These are phyloP conservation scores for Pouteria campechiana DNA, from an alignment of 179 eudicot genomes.

Conservation along the genomic window DNA sequence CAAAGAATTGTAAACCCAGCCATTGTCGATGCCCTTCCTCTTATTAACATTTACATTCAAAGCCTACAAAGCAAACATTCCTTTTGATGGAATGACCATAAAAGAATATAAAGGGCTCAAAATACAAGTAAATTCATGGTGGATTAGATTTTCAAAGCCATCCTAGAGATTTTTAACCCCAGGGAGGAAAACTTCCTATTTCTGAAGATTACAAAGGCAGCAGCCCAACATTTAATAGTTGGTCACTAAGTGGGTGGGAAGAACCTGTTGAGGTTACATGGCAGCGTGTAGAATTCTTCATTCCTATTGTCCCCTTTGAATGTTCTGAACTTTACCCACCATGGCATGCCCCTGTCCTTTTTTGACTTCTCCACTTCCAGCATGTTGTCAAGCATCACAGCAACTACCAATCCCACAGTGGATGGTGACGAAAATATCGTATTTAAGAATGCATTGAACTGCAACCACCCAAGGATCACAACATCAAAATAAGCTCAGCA, in stretches of 20 bases:
- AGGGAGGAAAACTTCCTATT: too few relatives aligned
- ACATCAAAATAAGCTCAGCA: neutral
- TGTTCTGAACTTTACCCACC: slow-evolving; percentile 98
- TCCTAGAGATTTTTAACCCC: too few relatives aligned
- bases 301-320: slow-evolving; percentile 88
- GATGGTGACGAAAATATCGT: slow-evolving; percentile 82
- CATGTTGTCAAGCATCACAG: slow-evolving; percentile 90
- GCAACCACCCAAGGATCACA: slow-evolving; percentile 13
- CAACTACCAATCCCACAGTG: slow-evolving; percentile 71
- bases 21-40: too few relatives aligned
- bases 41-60: too few relatives aligned
- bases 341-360: slow-evolving; percentile 96
- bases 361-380: slow-evolving; percentile 84
- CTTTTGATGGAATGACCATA: too few relatives aligned
- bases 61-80: too few relatives aligned
- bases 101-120: too few relatives aligned
- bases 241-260: slow-evolving; percentile 84
- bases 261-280: slow-evolving; percentile 94
- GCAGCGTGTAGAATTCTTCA: slow-evolving; percentile 94
- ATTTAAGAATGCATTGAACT: slow-evolving; percentile 90
- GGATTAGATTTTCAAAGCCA: too few relatives aligned
- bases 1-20: too few relatives aligned
- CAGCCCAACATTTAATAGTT: too few relatives aligned
- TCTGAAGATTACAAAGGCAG: too few relatives aligned
- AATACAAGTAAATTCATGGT: too few relatives aligned